Evolutionary conservation across 164 flowering plant genomes (phyloP), one percentile per base, ranked within the genome.

Genomic region (Vitis rotundifolia): DNA sequence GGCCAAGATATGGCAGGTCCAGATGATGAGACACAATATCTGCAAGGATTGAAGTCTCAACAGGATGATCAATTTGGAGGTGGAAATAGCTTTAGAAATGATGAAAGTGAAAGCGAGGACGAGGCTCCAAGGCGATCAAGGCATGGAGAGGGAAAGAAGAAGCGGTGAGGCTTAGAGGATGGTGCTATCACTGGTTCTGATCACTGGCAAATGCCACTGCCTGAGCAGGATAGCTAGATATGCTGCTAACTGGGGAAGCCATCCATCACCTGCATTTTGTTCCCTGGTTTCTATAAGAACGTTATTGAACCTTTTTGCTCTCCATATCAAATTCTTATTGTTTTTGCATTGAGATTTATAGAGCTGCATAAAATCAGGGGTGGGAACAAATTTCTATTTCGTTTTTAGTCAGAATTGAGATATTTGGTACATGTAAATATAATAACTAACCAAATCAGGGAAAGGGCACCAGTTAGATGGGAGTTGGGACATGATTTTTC

Each of bases 121-220:
- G 99, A 95, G 80, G 99, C 98, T 10, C 99, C 98, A 0, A 81
- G 99, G 74, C 77, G 98, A 68, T 93, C 97, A 10, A 90, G 98
- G 76, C 97, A 91, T 49, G 97, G 94, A 7, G 98, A 94, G 69
- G 92, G 94, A 58, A 90, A 83, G 83, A 91, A 88, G 89, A 94
- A 86, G 80, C 80, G 89, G 76, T 75, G 87, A 54, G 80, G 75
- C 16, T 66, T 78, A 16, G 91, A 82, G 68, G 84, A 75, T 60
- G 84, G 81, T 37, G 82, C 64, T 29, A 52, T 74, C n/a, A 12
- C 51, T 13, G 73, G 16, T 59, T 72, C 79, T 57, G 78, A 77
- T 59, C 77, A 73, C 61, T 76, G 67, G 61, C 49, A 13, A 53
- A 55, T 66, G 16, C 70, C 55, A 11, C 47, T 49, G 44, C 26